Evolutionary conservation across 495 filamentous ascomycete genomes (phyloP).

Genomic region (Hyaloscypha hepaticicola): DNA sequence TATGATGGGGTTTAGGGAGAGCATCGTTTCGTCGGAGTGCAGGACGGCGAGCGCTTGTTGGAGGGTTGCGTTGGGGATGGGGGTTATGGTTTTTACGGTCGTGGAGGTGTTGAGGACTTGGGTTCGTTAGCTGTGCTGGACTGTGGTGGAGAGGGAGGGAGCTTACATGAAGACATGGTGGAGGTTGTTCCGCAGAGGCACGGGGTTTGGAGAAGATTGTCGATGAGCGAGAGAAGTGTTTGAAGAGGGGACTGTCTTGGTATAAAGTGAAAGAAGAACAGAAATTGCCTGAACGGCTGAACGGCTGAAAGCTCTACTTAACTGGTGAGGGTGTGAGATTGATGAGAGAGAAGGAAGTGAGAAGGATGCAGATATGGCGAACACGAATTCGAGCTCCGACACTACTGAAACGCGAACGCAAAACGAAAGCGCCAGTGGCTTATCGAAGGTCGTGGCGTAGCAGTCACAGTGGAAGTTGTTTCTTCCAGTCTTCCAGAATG

Average conservation of each 20-base stretch:
- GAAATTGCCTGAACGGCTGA: not conserved
- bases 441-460: not conserved
- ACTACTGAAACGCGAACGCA: slow-evolving; percentile 1
- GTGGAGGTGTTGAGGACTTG: slow-evolving; percentile 21
- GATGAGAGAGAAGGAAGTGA: not conserved
- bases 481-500: not conserved
- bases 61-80: slow-evolving; percentile 19
- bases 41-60: slow-evolving; percentile 22
- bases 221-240: not conserved
- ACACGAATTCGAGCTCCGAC: not conserved
- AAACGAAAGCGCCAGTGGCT: not conserved
- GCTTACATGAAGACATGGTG: slow-evolving; percentile 1
- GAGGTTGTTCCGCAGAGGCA: not conserved
- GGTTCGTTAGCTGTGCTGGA: not conserved
- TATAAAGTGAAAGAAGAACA: not conserved
- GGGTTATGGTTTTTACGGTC: slow-evolving; percentile 6
- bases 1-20: slow-evolving; percentile 25
- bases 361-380: not conserved
- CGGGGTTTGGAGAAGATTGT: not conserved
- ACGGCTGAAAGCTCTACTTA: too few relatives aligned
- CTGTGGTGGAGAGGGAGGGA: not conserved
- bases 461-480: not conserved
- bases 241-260: not conserved
- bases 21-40: slow-evolving; percentile 20
- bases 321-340: not conserved